Evolutionary conservation across 2,329 filamentous ascomycete genomes (phyloP).

Genomic region (Capronia americana): DNA sequence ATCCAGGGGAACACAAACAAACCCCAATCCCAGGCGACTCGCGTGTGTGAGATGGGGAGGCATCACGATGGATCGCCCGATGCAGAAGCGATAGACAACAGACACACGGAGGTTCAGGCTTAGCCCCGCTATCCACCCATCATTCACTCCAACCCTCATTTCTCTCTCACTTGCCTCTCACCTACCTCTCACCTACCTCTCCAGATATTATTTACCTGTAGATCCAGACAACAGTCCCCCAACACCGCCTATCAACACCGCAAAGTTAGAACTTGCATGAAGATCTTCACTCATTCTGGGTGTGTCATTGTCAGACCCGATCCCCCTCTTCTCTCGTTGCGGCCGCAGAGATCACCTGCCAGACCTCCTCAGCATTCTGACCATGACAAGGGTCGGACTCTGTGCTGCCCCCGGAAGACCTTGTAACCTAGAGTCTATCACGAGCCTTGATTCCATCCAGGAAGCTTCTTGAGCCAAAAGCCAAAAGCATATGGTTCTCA

Average conservation of each 20-base stretch:
- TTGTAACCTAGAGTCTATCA: neutral
- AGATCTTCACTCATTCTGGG: conserved; percentile 1
- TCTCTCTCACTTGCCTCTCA: neutral
- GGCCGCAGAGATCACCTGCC: neutral
- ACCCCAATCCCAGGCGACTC: conserved; percentile 14
- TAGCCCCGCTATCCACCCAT: neutral
- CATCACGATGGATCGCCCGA: conserved; percentile 20
- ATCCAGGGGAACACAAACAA: conserved; percentile 20
- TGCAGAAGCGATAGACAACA: conserved; percentile 21
- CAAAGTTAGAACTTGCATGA: neutral
- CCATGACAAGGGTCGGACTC: neutral
- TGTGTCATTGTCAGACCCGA: neutral
- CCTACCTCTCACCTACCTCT: neutral
- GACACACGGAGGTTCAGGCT: conserved; percentile 1
- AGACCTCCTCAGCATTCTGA: neutral
- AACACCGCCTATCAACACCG: neutral
- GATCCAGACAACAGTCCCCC: neutral
- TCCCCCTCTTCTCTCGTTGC: neutral
- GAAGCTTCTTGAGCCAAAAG: neutral
- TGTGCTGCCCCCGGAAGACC: neutral
- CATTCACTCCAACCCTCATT: neutral
- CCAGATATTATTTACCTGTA: conserved; percentile 1
- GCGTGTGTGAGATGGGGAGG: conserved; percentile 7
- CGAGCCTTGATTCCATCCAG: neutral
- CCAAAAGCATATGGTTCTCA: neutral